Conservation (phyloP, 495 filamentous ascomycete species). For the Xylaria castorea region DNA sequence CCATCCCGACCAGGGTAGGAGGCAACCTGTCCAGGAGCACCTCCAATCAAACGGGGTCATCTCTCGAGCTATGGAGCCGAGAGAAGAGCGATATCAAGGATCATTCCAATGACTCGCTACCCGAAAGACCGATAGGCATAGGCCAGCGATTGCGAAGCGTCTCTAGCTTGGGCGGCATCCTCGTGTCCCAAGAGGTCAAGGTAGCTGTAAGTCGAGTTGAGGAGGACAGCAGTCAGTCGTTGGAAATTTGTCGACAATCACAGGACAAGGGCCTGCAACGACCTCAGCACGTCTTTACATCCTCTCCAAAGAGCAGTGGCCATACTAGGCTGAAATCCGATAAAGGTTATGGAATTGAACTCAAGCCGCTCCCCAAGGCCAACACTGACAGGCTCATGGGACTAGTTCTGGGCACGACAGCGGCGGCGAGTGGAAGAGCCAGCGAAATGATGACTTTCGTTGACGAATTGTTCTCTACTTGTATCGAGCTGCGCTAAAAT, state of each 20-base stretch:
- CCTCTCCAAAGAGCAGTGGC: neutral
- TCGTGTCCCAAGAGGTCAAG: conserved; percentile 60
- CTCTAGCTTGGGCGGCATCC: conserved; percentile 53
- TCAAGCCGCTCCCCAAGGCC: conserved; percentile 16
- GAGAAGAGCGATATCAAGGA: conserved; percentile 11
- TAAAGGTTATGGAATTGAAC: conserved; percentile 28
- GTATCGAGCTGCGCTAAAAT: conserved; percentile 33
- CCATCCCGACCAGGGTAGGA: conserved; percentile 17
- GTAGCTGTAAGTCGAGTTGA: conserved; percentile 52
- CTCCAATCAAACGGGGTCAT: conserved; percentile 51
- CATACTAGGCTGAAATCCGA: conserved; percentile 27
- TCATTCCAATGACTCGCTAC: neutral
- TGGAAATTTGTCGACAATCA: neutral
- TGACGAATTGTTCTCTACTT: conserved; percentile 46
- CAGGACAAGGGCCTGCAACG: neutral
- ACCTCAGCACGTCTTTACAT: neutral
- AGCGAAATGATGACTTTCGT: conserved; percentile 48
- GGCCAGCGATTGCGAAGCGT: neutral
- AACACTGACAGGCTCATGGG: neutral
- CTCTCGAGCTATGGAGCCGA: conserved; percentile 42
- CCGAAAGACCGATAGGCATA: neutral
- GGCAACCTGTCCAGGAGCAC: conserved; percentile 53
- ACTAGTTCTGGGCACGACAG: conserved; percentile 2
- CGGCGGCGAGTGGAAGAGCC: conserved; percentile 22
- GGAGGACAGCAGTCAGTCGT: conserved; percentile 22